These are phyloP conservation scores for Staphylotrichum tortipilum DNA, from an alignment of 495 filamentous ascomycete species.

Conservation along the genomic window DNA sequence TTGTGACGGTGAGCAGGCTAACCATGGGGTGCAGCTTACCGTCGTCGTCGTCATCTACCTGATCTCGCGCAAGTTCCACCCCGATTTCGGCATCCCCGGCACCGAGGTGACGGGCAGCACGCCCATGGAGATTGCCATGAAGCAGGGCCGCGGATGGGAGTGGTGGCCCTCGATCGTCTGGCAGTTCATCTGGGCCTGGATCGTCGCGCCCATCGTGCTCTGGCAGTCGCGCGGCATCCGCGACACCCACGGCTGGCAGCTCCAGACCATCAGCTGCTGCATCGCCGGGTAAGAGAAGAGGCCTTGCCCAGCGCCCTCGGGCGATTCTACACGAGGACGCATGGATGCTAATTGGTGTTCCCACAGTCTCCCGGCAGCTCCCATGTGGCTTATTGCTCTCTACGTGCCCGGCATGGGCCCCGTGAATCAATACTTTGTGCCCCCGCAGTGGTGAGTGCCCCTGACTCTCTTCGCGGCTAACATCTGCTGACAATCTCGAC, in stretches of 20 bases:
- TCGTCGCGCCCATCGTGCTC: conserved; percentile 38
- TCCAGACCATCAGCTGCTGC: conserved; percentile 54
- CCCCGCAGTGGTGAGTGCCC: conserved; percentile 43
- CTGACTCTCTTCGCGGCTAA: too few relatives aligned
- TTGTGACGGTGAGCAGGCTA: not conserved
- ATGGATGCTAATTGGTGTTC: not conserved
- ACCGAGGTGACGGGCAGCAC: conserved; percentile 34
- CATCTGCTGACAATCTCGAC: not conserved
- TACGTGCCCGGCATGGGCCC: conserved; percentile 50
- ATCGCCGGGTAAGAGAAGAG: conserved; percentile 48
- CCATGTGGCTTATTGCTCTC: conserved; percentile 55
- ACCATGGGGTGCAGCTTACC: conserved; percentile 35
- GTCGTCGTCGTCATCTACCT: conserved; percentile 54
- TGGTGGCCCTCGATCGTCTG: conserved; percentile 60
- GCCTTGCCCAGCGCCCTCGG: too few relatives aligned
- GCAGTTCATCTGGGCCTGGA: conserved; percentile 57
- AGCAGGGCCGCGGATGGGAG: conserved; percentile 50
- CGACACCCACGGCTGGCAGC: conserved; percentile 61
- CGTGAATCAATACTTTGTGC: conserved; percentile 45
- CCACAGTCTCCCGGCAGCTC: conserved; percentile 51
- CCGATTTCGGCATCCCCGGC: conserved; percentile 32
- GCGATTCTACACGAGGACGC: too few relatives aligned
- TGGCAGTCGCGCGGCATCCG: conserved; percentile 42
- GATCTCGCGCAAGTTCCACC: conserved; percentile 58
- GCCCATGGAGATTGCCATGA: conserved; percentile 40